Conservation (phyloP, 2,329 filamentous ascomycete genomes). For the Colletotrichum musae region DNA sequence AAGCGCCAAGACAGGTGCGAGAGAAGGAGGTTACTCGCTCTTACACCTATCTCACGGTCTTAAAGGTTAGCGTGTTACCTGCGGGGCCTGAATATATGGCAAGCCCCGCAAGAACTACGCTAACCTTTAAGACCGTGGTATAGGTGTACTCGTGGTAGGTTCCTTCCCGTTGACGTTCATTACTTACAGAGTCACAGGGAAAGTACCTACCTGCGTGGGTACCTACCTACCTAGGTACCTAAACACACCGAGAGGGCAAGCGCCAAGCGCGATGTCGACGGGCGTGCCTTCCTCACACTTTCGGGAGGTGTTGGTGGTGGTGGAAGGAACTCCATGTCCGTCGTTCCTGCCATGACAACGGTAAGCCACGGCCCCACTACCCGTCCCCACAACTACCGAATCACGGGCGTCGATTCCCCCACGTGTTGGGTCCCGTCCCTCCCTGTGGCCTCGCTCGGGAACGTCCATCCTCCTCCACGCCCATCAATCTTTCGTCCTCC, state of each 20-base stretch:
- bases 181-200: too few species aligned
- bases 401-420: constrained; percentile 30
- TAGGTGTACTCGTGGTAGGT: too few species aligned
- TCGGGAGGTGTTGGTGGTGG: background rate
- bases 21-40: too few species aligned
- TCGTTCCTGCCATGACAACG: background rate
- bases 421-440: constrained; percentile 32
- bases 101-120: too few species aligned
- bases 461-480: constrained; percentile 10
- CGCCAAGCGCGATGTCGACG: background rate
- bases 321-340: too few species aligned
- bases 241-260: background rate
- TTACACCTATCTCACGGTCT: too few species aligned
- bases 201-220: too few species aligned
- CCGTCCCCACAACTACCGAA: constrained; percentile 28
- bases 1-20: constrained; percentile 24
- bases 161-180: too few species aligned
- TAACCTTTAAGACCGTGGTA: too few species aligned
- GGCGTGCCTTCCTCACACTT: background rate
- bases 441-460: constrained; percentile 26
- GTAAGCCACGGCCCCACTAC: constrained; percentile 23
- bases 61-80: too few species aligned
- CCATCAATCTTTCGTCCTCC: background rate
- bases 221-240: background rate
- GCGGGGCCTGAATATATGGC: too few species aligned